phyloP scores from a whole-genome alignment of 2,329 filamentous ascomycete species.

The Septoria petroselini region DNA sequence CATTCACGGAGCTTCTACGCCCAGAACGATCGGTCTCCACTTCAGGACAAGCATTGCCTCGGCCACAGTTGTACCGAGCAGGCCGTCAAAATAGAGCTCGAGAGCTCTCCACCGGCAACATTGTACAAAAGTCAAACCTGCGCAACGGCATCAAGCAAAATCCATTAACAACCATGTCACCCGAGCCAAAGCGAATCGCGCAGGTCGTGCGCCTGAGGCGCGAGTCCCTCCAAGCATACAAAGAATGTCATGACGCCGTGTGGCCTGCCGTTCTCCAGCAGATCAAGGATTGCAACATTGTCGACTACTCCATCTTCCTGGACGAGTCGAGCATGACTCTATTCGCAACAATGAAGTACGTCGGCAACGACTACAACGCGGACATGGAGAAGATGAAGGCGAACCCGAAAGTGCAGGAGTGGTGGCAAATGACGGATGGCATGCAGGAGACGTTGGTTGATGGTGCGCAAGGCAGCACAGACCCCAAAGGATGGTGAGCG shows the following conservation, averaged over 20 bases:
- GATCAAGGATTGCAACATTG: conserved; percentile 71
- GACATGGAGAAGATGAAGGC: conserved; percentile 75
- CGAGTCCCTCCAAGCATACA: conserved; percentile 65
- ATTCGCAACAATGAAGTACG: conserved; percentile 75
- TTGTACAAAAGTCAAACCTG: neutral
- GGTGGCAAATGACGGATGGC: conserved; percentile 63
- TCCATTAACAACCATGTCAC: conserved; percentile 18
- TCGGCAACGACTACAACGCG: conserved; percentile 67
- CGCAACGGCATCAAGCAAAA: neutral
- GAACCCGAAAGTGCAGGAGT: conserved; percentile 66
- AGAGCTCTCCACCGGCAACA: neutral
- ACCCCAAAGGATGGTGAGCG: conserved; percentile 55
- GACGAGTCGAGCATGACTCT: conserved; percentile 61
- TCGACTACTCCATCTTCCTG: conserved; percentile 72
- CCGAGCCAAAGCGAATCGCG: conserved; percentile 54
- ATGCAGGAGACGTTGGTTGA: conserved; percentile 64
- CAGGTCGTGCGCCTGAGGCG: conserved; percentile 72
- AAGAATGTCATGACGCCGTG: conserved; percentile 67
- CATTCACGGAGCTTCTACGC: neutral
- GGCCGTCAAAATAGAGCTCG: neutral
- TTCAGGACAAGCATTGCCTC: conserved; percentile 8
- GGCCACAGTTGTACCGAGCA: conserved; percentile 8
- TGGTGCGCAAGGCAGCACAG: conserved; percentile 58
- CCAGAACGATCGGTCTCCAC: conserved; percentile 1
- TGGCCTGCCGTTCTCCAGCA: conserved; percentile 76